Evolutionary conservation across 164 flowering plant genomes (phyloP).

Genomic region (Liquidambar formosana): DNA sequence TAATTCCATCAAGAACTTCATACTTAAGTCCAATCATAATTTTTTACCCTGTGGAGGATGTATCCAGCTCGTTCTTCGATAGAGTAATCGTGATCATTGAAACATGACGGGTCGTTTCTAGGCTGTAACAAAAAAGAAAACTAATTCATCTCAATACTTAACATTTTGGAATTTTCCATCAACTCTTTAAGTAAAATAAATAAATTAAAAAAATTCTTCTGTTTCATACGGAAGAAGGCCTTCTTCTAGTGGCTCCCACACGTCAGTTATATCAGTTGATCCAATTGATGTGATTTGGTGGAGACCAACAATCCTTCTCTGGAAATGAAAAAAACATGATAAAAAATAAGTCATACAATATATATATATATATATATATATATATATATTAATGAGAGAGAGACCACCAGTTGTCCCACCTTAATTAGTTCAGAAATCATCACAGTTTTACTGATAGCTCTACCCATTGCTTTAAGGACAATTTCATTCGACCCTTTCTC

Average conservation of each 20-base stretch:
- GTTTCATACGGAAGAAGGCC: constrained; percentile 67
- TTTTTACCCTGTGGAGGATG: constrained; percentile 52
- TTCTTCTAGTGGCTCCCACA: constrained; percentile 77
- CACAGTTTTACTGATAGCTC: constrained; percentile 72
- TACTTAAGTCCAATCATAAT: neutral
- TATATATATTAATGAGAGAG: neutral
- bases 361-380: neutral
- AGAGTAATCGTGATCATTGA: constrained; percentile 63
- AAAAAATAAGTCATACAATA: neutral
- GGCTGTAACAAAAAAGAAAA: constrained; percentile 27
- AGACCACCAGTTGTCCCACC: constrained; percentile 23
- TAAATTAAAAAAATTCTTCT: neutral
- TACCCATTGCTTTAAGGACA: constrained; percentile 66
- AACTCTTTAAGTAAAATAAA: neutral
- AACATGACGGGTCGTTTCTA: constrained; percentile 69
- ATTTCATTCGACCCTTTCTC: constrained; percentile 60
- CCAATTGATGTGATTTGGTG: constrained; percentile 65
- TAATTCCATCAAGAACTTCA: neutral
- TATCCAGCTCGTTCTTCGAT: constrained; percentile 60
- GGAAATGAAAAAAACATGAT: constrained; percentile 4
- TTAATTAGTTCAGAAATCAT: constrained; percentile 63
- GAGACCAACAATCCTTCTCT: constrained; percentile 71
- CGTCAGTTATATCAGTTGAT: constrained; percentile 66
- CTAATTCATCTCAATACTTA: neutral
- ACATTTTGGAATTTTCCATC: neutral